Evolutionary conservation across 23 red algal genomes (phyloP).

Genomic region (Gracilaria gracilis): DNA sequence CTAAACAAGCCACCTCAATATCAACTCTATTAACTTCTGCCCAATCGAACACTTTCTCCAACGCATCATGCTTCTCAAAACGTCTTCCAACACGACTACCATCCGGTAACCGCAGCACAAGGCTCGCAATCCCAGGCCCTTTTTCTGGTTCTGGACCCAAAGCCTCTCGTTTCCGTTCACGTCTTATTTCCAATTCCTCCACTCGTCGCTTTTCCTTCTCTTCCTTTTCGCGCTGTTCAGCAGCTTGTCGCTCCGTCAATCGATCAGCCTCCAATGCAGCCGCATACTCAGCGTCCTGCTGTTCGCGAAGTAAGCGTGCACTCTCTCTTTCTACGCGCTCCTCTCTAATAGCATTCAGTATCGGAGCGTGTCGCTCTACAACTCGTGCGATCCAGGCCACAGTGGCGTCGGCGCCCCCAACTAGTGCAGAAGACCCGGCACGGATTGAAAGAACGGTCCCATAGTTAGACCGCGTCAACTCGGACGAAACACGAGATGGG

Average conservation of each 20-base stretch:
- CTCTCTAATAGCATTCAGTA: slow-evolving; percentile 49
- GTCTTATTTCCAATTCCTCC: slow-evolving; percentile 58
- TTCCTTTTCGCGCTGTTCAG: slow-evolving; percentile 61
- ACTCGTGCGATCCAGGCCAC: slow-evolving; percentile 74
- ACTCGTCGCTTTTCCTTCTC: slow-evolving; percentile 65
- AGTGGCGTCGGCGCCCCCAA: slow-evolving; percentile 47
- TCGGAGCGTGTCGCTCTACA: slow-evolving; percentile 57
- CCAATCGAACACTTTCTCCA: slow-evolving; percentile 94
- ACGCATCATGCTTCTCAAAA: slow-evolving; percentile 63
- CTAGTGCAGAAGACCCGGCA: slow-evolving; percentile 35
- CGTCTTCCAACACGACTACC: slow-evolving; percentile 75
- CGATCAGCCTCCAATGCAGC: slow-evolving; percentile 80
- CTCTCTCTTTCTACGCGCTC: slow-evolving; percentile 75
- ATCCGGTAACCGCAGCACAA: slow-evolving; percentile 86
- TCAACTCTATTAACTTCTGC: slow-evolving; percentile 88
- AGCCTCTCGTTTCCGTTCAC: slow-evolving; percentile 67
- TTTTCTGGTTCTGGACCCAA: slow-evolving; percentile 84
- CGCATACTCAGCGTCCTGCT: slow-evolving; percentile 93
- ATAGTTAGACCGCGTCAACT: slow-evolving; percentile 42
- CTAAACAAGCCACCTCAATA: slow-evolving; percentile 79
- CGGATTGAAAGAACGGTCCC: slow-evolving; percentile 52
- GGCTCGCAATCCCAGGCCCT: slow-evolving; percentile 62
- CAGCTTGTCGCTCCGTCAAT: slow-evolving; percentile 42
- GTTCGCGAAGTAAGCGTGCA: slow-evolving; percentile 75
- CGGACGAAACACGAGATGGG: slow-evolving; percentile 24